Base-by-base conservation (phyloP, 1,284 basidiomycete genomes). In the Apiotrichum siamense region DNA sequence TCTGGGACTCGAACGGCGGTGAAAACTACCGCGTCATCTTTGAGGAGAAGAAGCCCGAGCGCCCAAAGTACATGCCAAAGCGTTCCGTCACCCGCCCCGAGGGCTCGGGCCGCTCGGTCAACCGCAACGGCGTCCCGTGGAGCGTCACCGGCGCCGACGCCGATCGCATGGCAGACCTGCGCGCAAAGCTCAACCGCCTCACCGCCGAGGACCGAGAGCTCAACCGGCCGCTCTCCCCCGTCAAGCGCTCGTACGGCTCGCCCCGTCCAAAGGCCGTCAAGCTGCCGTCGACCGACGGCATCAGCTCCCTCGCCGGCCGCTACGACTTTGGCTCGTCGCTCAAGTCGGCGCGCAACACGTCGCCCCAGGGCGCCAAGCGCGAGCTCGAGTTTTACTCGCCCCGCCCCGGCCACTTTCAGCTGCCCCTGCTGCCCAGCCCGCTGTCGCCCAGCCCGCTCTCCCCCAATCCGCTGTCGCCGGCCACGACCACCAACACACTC, bases 1-100 rank as follows among this genome's bases (percentile, higher is more conserved):
- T 87, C 52, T 97, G 94, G 93, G 93, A 97, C 73, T 94, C 91
- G 77, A 96, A 97, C 66, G 74, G 68, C 33, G 86, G 84, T 7
- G 68, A 78, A 57, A 90, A 97, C 70, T 97, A 93, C 70, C 77
- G 83, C 55, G 81, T 88, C 21, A 57, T 65, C 21, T 73, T 74
- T 55, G 63, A 66, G 50, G 65, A 66, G 52, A 56, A 59, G 24
- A 44, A 47, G 9, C 56, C 56, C 31, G 48, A 52, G 13, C 26
- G 40, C 12, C 54, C 60, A 3, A 49, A 57, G 23, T 59, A 58
- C 23, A 50, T 57, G 43, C 35, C 55, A 21, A 57, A 57, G 52
- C 55, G 55, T 25, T 49, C 38, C 27, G 26, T 18, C 24, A 29
- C 54, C 42, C 64, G 66, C 21, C 52, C 64, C 17, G 13, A 21